Conservation (phyloP, 768 basidiomycete species). For the Hericium alpestre region DNA sequence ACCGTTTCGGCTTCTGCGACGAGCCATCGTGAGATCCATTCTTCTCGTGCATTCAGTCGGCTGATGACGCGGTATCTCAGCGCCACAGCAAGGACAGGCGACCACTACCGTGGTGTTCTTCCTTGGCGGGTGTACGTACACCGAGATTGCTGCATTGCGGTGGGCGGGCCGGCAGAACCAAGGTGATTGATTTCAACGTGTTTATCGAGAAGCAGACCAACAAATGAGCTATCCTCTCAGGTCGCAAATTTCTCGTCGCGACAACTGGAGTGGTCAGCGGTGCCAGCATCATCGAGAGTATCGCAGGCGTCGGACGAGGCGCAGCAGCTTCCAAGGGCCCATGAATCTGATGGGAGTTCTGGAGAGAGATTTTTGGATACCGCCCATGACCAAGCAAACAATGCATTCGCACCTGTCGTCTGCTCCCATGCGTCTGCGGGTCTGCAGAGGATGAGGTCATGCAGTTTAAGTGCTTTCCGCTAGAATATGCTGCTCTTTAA, state of each 20-base stretch:
- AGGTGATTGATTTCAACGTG: conserved; percentile 35
- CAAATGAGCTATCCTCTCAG: conserved; percentile 26
- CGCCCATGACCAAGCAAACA: neutral
- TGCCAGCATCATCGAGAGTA: conserved; percentile 55
- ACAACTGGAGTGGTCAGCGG: conserved; percentile 90
- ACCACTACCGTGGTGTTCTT: conserved; percentile 92
- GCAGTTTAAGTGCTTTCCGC: neutral
- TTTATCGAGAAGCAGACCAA: neutral
- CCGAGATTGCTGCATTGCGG: conserved; percentile 89
- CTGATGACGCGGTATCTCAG: conserved; percentile 3
- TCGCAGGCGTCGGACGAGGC: conserved; percentile 36
- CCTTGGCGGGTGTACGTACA: conserved; percentile 93
- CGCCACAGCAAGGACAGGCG: conserved; percentile 39
- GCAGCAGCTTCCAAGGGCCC: conserved; percentile 32
- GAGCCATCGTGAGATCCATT: conserved; percentile 25
- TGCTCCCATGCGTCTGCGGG: too few species aligned
- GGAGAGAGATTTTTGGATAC: too few species aligned
- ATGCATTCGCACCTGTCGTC: too few species aligned
- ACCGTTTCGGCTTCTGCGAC: conserved; percentile 19
- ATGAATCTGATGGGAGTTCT: conserved; percentile 22
- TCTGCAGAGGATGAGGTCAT: too few species aligned
- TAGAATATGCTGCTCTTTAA: neutral
- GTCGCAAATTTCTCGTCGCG: conserved; percentile 79
- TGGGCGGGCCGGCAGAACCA: conserved; percentile 83
- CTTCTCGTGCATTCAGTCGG: neutral